Conservation (phyloP, 768 basidiomycete genomes). For the Pisolithus sp. region DNA sequence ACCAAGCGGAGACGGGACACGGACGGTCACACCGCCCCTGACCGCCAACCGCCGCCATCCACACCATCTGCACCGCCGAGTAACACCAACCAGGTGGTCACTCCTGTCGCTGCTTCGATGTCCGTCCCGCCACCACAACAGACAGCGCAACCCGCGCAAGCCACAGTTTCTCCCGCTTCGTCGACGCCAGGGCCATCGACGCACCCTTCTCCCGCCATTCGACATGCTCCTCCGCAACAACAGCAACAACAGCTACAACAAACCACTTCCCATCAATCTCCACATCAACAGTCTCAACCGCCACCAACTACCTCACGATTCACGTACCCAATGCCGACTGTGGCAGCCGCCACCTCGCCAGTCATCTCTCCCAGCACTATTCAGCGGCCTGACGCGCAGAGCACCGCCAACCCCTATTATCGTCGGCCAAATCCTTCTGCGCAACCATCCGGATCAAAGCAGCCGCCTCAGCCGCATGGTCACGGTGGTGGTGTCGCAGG, state of each 20-base stretch:
- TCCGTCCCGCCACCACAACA: slow-evolving; percentile 27
- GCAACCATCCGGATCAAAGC: slow-evolving; percentile 16
- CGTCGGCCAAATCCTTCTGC: slow-evolving; percentile 35
- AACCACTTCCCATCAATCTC: neutral
- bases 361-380: slow-evolving; percentile 37
- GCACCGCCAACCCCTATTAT: slow-evolving; percentile 44
- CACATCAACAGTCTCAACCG: slow-evolving; percentile 12
- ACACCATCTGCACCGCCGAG: slow-evolving; percentile 15
- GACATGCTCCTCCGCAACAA: slow-evolving; percentile 26
- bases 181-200: slow-evolving; percentile 27
- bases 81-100: slow-evolving; percentile 12
- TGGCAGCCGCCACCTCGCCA: slow-evolving; percentile 56
- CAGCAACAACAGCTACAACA: slow-evolving; percentile 3
- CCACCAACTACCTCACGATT: slow-evolving; percentile 25
- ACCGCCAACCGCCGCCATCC: slow-evolving; percentile 19
- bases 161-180: slow-evolving; percentile 27
- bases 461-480: slow-evolving; percentile 14
- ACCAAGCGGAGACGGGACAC: slow-evolving; percentile 53
- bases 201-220: slow-evolving; percentile 31
- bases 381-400: slow-evolving; percentile 32
- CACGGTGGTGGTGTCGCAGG: slow-evolving; percentile 14
- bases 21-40: slow-evolving; percentile 25
- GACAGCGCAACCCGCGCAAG: slow-evolving; percentile 19
- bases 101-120: slow-evolving; percentile 20
- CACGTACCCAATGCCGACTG: slow-evolving; percentile 71